A percentile compares a stretch with the other conserved stretches of the same genome.
These are phyloP conservation scores for Suillus paluster DNA, from an alignment of 768 basidiomycete species.

Conservation along the genomic window DNA sequence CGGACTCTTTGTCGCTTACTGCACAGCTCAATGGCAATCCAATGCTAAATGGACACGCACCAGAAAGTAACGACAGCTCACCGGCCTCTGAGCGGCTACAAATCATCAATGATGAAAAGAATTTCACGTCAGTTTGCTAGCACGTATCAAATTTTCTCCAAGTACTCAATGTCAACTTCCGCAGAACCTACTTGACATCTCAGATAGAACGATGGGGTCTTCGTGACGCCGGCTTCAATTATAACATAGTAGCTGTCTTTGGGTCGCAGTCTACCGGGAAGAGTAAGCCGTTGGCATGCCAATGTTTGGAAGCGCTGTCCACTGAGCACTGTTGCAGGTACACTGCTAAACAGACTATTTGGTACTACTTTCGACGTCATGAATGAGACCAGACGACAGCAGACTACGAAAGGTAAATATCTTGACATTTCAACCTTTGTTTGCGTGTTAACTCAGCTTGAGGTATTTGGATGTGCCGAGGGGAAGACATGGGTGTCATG, in stretches of 20 bases:
- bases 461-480: constrained; percentile 99
- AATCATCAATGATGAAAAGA: constrained; percentile 91
- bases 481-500: constrained; percentile 82
- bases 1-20: neutral
- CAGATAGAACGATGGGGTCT: constrained; percentile 91
- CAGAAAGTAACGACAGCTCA: constrained; percentile 19
- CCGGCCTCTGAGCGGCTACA: constrained; percentile 65
- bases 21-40: constrained; percentile 10
- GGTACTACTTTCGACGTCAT: constrained; percentile 99
- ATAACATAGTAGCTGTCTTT: constrained; percentile 95
- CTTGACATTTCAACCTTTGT: neutral
- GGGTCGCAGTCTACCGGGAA: constrained; percentile 97
- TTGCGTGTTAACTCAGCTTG: constrained; percentile 11
- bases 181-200: constrained; percentile 63
- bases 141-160: neutral
- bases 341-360: constrained; percentile 92
- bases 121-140: constrained; percentile 77
- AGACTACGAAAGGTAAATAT: constrained; percentile 90
- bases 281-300: constrained; percentile 52
- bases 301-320: neutral
- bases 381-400: constrained; percentile 91
- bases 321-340: constrained; percentile 60
- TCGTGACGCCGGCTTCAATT: constrained; percentile 88
- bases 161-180: constrained; percentile 6
- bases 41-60: constrained; percentile 20